Evolutionary conservation across 306 rosid genomes (phyloP), one percentile per base, ranked within the genome.

Genomic region (Ammopiptanthus mongolicus): DNA sequence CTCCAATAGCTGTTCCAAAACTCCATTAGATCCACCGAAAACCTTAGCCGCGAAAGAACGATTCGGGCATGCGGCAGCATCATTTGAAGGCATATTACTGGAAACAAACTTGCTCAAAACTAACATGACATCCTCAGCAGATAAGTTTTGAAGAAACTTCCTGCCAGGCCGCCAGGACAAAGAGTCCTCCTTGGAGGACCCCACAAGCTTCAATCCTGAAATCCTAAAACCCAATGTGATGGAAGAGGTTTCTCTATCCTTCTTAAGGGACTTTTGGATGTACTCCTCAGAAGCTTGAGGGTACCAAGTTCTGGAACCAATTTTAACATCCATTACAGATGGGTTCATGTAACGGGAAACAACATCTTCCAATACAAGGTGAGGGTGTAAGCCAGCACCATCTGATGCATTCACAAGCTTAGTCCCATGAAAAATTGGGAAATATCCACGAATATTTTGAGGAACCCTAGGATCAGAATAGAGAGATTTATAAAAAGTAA

Each of bases 251-350:
- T 65, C 80, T 64, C 85, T 74, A 63, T 94, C 98, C 67, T 91
- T 94, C 11, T 48, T 4, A 1, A 84, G 18, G 52, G 90, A 84
- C 73, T 71, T 91, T 0, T n/a, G 6, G 55, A 91, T 80, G 51
- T 94, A 94, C 4, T 85, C 89, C 39, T 87, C 88, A 31, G 93
- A 62, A 31, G 90, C 91, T 53, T 81, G 62, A 0, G 87, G 93
- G 48, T 84, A 17, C 97, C 98, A 91, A 33, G 98, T 94, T 22
- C 98, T 84, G 19, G 93, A 77, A 31, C 98, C 97, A 33, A 94
- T 91, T 56, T 94, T 94, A 39, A 88, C n/a, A 65, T 94, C 98
- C 11, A 87, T 37, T 4, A 94, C 29, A 7, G 89, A 78, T 5
- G 96, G 96, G 37, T 82, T 80, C 9, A 0, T 0, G 31, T 23